These are phyloP conservation scores for Euphrasia confusa DNA, from an alignment of 257 asterid species.

Conservation along the genomic window DNA sequence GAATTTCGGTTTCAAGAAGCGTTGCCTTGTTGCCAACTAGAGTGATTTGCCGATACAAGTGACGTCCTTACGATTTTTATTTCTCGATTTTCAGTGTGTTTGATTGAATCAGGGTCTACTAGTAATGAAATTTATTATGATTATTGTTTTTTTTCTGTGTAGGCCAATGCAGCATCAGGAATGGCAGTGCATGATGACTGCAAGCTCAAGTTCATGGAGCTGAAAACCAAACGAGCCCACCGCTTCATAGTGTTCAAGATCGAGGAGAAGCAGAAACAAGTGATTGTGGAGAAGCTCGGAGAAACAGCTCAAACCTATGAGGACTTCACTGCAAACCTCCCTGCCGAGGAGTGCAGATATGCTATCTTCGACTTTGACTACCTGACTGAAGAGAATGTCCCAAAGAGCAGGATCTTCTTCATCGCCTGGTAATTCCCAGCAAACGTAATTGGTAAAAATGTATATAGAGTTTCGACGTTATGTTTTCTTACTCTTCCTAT, in stretches of 20 bases:
- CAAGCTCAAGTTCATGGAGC: conserved; percentile 41
- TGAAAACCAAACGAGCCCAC: conserved; percentile 37
- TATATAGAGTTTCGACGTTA: background rate
- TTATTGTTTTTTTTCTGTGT: background rate
- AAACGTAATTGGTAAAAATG: background rate
- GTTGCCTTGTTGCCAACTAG: background rate
- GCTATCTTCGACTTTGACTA: conserved; percentile 39
- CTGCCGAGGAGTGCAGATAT: conserved; percentile 41
- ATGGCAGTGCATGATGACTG: conserved; percentile 48
- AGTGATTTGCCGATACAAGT: background rate
- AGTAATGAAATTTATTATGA: background rate
- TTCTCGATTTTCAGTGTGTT: background rate
- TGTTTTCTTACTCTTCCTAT: background rate
- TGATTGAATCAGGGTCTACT: no score
- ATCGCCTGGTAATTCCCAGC: conserved; percentile 35
- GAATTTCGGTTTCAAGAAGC: background rate
- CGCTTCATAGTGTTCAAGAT: conserved; percentile 42
- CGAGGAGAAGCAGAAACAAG: conserved; percentile 45
- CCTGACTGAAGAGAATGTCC: conserved; percentile 35
- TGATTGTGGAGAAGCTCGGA: conserved; percentile 40
- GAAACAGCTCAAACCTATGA: conserved; percentile 38
- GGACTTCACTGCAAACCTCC: conserved; percentile 35
- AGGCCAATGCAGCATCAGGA: conserved; percentile 45
- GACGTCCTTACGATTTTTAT: background rate
- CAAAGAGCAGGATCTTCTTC: conserved; percentile 42